These are phyloP conservation scores for Ogataea trehaloabstinens DNA, from an alignment of 805 yeast species.

Conservation along the genomic window DNA sequence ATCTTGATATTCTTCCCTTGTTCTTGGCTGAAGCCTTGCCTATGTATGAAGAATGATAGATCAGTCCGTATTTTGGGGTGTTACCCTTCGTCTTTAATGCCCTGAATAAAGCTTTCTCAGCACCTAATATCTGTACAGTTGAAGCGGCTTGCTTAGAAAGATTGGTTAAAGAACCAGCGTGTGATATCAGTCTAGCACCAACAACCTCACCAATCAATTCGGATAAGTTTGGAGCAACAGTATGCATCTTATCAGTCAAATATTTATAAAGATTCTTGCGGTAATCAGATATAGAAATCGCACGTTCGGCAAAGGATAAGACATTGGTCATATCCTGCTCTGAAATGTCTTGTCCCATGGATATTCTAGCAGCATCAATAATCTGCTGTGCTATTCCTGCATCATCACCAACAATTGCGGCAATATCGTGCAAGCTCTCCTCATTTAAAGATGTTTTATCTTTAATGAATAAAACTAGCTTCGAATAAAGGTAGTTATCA, in stretches of 20 bases:
- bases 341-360: constrained; percentile 98
- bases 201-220: constrained; percentile 98
- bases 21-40: constrained; percentile 94
- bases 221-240: constrained; percentile 95
- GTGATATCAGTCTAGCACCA: constrained; percentile 97
- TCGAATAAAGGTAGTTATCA: constrained; percentile 85
- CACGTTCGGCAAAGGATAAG: constrained; percentile 87
- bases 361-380: constrained; percentile 91
- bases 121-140: constrained; percentile 96
- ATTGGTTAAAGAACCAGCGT: constrained; percentile 96
- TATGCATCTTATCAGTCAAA: constrained; percentile 92
- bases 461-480: constrained; percentile 74
- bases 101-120: constrained; percentile 94
- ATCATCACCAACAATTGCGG: constrained; percentile 87
- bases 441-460: constrained; percentile 83
- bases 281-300: constrained; percentile 88
- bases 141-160: constrained; percentile 98
- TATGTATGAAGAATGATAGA: constrained; percentile 91
- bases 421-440: constrained; percentile 83
- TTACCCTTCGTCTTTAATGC: constrained; percentile 96
- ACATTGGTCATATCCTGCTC: constrained; percentile 94
- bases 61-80: constrained; percentile 94
- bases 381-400: constrained; percentile 89
- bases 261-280: constrained; percentile 80
- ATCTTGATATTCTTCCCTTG: constrained; percentile 98